Percentiles rank a stretch among this genome's conserved stretches.
Evolutionary conservation across 345 rosid genomes (phyloP).

Genomic region (Gossypium anomalum): DNA sequence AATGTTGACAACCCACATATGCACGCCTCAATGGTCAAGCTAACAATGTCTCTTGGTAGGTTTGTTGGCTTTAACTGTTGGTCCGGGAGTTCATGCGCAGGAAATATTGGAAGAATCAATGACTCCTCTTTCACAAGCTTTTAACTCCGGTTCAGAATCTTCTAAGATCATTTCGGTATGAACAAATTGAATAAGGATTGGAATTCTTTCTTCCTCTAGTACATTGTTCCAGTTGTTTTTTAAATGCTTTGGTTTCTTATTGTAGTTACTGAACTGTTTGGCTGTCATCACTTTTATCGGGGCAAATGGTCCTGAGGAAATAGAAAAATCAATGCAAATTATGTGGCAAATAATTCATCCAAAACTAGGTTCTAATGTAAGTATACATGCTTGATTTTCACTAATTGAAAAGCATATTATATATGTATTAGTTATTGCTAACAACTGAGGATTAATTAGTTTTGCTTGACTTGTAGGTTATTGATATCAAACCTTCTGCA

Average conservation of each 20-base stretch:
- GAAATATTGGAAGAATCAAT: constrained; percentile 66
- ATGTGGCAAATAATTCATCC: constrained; percentile 89
- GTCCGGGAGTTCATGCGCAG: constrained; percentile 54
- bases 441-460: background rate
- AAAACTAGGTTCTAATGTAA: constrained; percentile 75
- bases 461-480: constrained; percentile 44
- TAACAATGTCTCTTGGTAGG: constrained; percentile 30
- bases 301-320: constrained; percentile 59
- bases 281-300: constrained; percentile 82
- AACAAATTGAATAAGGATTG: background rate
- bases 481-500: constrained; percentile 51
- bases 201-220: no score
- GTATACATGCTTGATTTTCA: constrained; percentile 14
- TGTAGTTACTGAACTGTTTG: constrained; percentile 69
- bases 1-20: background rate
- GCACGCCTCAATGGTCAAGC: no score
- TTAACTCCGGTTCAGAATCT: constrained; percentile 28
- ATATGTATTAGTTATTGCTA: no score
- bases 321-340: constrained; percentile 74
- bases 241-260: no score
- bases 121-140: constrained; percentile 50
- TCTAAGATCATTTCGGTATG: constrained; percentile 51
- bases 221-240: no score
- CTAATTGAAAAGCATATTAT: no score
- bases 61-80: constrained; percentile 25